Evolutionary conservation across 1,284 basidiomycete genomes (phyloP).

Genomic region (Leucoagaricus sp.): DNA sequence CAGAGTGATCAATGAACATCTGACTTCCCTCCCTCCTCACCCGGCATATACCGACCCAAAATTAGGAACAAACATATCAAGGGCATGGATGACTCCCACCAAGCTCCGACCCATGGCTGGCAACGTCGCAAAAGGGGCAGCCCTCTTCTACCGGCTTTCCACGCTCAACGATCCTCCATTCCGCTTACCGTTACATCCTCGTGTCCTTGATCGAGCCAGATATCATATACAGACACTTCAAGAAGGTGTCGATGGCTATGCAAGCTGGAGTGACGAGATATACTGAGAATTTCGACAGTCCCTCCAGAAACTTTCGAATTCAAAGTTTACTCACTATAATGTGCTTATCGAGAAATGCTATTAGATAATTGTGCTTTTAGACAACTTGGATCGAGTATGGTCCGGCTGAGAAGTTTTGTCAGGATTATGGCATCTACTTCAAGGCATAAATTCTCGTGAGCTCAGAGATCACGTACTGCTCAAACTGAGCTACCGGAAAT

Average conservation of each 20-base stretch:
- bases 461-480: no score
- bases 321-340: no score
- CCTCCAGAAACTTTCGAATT: no score
- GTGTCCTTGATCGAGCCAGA: constrained; percentile 1
- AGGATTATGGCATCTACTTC: no score
- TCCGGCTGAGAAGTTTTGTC: no score
- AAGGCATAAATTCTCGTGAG: no score
- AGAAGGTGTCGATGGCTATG: constrained; percentile 1
- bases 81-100: constrained; percentile 11
- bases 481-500: no score
- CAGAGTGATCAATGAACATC: constrained; percentile 19
- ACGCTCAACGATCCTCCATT: constrained; percentile 9
- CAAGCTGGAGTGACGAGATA: constrained; percentile 10
- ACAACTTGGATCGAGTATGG: no score
- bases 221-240: not conserved
- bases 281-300: no score
- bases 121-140: constrained; percentile 2
- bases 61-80: constrained; percentile 18
- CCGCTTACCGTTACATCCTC: constrained; percentile 9
- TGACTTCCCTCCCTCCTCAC: constrained; percentile 16
- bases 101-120: constrained; percentile 2
- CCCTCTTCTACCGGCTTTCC: constrained; percentile 6
- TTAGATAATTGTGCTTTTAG: no score
- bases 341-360: no score
- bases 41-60: constrained; percentile 19